Evolutionary conservation across 129 eudicot genomes (phyloP).

Genomic region (Tagetes erecta): DNA sequence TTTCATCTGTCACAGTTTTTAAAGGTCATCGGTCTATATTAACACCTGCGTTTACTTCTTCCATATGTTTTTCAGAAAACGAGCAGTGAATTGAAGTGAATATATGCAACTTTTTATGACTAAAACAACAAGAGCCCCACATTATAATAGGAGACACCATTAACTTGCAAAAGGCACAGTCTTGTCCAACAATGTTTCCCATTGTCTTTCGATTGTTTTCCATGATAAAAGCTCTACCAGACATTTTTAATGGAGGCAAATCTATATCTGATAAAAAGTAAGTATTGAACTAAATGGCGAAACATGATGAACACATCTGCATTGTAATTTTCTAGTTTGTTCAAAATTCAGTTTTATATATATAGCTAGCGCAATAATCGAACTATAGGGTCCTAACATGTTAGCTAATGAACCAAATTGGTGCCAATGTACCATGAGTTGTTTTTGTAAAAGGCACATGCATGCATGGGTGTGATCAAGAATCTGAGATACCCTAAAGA

Average conservation of each 20-base stretch:
- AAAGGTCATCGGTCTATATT: neutral
- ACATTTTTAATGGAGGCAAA: conserved; percentile 25
- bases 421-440: conserved; percentile 17
- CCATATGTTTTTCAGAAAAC: neutral
- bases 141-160: conserved; percentile 18
- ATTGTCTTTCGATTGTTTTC: conserved; percentile 25
- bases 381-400: conserved; percentile 21
- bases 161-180: conserved; percentile 29
- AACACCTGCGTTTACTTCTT: neutral
- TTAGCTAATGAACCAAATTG: neutral
- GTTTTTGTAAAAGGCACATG: neutral
- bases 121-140: conserved; percentile 7
- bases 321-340: conserved; percentile 15
- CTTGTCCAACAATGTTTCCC: conserved; percentile 28
- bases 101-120: conserved; percentile 5
- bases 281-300: conserved; percentile 17
- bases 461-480: neutral
- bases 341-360: neutral
- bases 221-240: conserved; percentile 24
- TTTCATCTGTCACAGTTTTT: conserved; percentile 11
- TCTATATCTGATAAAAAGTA: conserved; percentile 13
- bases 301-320: conserved; percentile 13
- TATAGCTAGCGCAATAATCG: conserved; percentile 11
- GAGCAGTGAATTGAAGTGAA: neutral
- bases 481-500: neutral